Conservation (phyloP, 306 rosid genomes). For the Begonia peltatifolia region DNA sequence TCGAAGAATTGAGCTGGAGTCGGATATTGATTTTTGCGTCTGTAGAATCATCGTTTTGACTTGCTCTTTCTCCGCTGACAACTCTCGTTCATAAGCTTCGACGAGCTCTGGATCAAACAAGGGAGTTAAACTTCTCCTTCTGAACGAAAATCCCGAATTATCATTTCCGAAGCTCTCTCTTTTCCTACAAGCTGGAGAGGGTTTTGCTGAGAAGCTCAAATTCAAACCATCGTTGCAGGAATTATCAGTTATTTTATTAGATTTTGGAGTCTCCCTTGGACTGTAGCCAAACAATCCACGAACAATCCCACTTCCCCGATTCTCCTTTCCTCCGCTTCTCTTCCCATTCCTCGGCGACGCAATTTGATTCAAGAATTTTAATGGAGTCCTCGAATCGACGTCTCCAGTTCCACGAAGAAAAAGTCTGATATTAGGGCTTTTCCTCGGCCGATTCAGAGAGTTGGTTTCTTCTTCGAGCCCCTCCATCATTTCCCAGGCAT, state of each 20-base stretch:
- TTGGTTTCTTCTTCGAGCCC: conserved; percentile 75
- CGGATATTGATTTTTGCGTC: conserved; percentile 27
- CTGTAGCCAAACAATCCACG: conserved; percentile 44
- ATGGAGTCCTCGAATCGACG: conserved; percentile 40
- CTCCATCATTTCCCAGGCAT: conserved; percentile 97
- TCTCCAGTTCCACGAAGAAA: conserved; percentile 51
- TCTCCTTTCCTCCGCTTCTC: conserved; percentile 56
- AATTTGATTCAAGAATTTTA: conserved; percentile 55
- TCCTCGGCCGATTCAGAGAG: conserved; percentile 31
- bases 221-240: conserved; percentile 24
- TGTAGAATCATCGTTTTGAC: conserved; percentile 67
- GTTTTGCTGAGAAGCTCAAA: conserved; percentile 30
- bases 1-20: conserved; percentile 22
- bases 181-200: conserved; percentile 26
- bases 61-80: conserved; percentile 54
- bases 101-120: conserved; percentile 76
- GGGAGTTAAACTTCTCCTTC: conserved; percentile 41
- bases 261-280: conserved; percentile 34
- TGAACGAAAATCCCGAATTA: conserved; percentile 1
- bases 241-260: conserved; percentile 19
- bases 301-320: conserved; percentile 27
- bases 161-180: conserved; percentile 45
- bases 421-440: conserved; percentile 46
- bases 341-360: conserved; percentile 55
- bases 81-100: conserved; percentile 54